Evolutionary conservation across 2,329 filamentous ascomycete species (phyloP).

Genomic region (Aspergillus cejpii): DNA sequence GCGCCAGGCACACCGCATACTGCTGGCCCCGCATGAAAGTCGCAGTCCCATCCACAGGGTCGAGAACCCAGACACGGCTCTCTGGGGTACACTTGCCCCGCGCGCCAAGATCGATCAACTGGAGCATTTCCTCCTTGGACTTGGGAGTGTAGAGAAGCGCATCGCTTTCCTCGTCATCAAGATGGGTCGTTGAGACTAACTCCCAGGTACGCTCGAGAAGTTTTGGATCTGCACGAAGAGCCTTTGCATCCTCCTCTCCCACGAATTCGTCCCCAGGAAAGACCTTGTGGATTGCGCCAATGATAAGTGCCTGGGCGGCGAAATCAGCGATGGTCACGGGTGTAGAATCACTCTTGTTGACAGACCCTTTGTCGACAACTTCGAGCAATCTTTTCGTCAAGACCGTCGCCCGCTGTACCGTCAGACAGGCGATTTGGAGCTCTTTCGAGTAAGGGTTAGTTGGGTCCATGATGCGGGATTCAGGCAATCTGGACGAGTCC

Average conservation of each 20-base stretch:
- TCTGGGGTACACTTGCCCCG: conserved; percentile 35
- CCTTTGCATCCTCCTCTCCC: conserved; percentile 54
- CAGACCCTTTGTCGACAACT: conserved; percentile 44
- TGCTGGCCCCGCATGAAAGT: conserved; percentile 57
- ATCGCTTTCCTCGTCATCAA: conserved; percentile 31
- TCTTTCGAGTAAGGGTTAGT: conserved; percentile 30
- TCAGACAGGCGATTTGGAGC: conserved; percentile 35
- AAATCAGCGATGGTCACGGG: conserved; percentile 61
- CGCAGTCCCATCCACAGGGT: conserved; percentile 59
- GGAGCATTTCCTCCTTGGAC: conserved; percentile 51
- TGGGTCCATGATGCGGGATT: conserved; percentile 20
- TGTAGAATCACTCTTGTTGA: conserved; percentile 53
- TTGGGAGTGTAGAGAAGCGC: conserved; percentile 36
- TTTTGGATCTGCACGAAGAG: conserved; percentile 44
- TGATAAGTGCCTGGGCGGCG: conserved; percentile 57
- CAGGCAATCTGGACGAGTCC: background rate
- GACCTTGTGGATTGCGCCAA: conserved; percentile 47
- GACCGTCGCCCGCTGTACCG: conserved; percentile 51
- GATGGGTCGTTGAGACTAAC: conserved; percentile 41
- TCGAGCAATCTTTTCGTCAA: conserved; percentile 52
- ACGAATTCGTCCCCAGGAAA: conserved; percentile 55
- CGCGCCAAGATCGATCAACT: conserved; percentile 55
- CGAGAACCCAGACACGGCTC: conserved; percentile 54
- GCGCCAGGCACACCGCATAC: conserved; percentile 55
- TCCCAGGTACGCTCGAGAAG: conserved; percentile 52